These are phyloP conservation scores for Neofusicoccum sp. DNA, from an alignment of 2,329 filamentous ascomycete genomes.

Conservation along the genomic window DNA sequence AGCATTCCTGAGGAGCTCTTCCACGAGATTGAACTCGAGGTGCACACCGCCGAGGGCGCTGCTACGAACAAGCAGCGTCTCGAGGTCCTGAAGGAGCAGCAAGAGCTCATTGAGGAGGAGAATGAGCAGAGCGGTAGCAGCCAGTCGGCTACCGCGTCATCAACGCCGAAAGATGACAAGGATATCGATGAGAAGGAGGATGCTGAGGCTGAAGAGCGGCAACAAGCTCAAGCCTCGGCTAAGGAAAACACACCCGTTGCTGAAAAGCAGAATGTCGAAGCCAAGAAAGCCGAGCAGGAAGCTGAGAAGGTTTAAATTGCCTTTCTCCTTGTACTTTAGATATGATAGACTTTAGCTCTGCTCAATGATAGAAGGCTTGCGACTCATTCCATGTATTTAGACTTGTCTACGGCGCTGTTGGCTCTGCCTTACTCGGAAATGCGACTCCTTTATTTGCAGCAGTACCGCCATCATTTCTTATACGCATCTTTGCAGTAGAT, in stretches of 20 bases:
- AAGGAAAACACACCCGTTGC: background rate
- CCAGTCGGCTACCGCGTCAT: constrained; percentile 54
- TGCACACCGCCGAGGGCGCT: constrained; percentile 92
- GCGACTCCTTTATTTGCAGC: background rate
- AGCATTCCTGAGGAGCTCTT: constrained; percentile 97
- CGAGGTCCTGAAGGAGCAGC: constrained; percentile 96
- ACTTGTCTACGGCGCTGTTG: background rate
- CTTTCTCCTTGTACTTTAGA: constrained; percentile 13
- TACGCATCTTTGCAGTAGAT: too few species aligned
- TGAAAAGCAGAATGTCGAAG: constrained; percentile 12
- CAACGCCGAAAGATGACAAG: constrained; percentile 76
- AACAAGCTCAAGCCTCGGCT: constrained; percentile 1
- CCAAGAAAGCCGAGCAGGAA: constrained; percentile 19
- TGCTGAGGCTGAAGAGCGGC: background rate
- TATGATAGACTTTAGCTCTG: constrained; percentile 14
- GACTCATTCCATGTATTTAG: background rate
- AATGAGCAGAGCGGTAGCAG: constrained; percentile 85
- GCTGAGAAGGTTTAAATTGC: constrained; percentile 14
- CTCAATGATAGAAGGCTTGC: constrained; percentile 16
- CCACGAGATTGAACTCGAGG: constrained; percentile 98
- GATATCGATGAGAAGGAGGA: constrained; percentile 84
- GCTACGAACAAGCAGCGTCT: constrained; percentile 99
- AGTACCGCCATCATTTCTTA: background rate
- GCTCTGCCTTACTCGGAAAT: background rate
- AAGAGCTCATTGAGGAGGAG: constrained; percentile 96